Evolutionary conservation across 2,329 filamentous ascomycete genomes (phyloP), one percentile per base, ranked within the genome.

Genomic region (Passalora sequoiae): DNA sequence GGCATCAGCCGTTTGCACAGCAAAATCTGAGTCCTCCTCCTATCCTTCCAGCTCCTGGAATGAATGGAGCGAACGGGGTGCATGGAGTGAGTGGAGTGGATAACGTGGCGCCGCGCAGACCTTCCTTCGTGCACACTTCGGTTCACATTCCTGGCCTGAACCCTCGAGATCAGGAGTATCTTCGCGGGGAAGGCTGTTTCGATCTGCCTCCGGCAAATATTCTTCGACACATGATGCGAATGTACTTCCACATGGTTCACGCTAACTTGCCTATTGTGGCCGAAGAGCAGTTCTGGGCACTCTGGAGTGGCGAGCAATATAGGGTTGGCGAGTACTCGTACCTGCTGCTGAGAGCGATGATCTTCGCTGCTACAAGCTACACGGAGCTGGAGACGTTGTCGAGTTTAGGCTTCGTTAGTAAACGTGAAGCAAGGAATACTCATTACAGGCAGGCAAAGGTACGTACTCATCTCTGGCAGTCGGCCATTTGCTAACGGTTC

Each of bases 361-460:
- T 50, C 10, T 50, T 50, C 37, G 44, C 47, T 16, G 43, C 47
- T 9, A 44, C 46, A 8, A 50, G 49, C 17, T 51, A 52, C 17
- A 44, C 44, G 13, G 49, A 52, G 24, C 35, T 44, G 4, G 51
- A 52, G 8, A 46, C 41, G 2, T 31, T 54, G 16, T 47, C 46
- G 17, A 44, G 40, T 17, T 25, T 54, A 6, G 51, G 49, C 22
- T 54, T 54, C 27, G 44, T 48, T 12, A 52, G 46, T 29, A 54
- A 54, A 33, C 49, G 51, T 15, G 51, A 54, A 33, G 51, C 51
- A 25, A 38, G 49, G 12, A 52, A 46, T 13, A 51, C 51, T 3
- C 46, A 47, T 21, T 52, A 52, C 28, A 44, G 51, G 12, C 46
- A 47, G 19, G 44, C 51, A 12, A 54, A 54, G 46, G 49, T 52